A percentile compares a stretch with the other conserved stretches of the same genome.
Evolutionary conservation across 371 early-diverging fungal genomes (phyloP).

Genomic region (Rhizopus stolonifer): DNA sequence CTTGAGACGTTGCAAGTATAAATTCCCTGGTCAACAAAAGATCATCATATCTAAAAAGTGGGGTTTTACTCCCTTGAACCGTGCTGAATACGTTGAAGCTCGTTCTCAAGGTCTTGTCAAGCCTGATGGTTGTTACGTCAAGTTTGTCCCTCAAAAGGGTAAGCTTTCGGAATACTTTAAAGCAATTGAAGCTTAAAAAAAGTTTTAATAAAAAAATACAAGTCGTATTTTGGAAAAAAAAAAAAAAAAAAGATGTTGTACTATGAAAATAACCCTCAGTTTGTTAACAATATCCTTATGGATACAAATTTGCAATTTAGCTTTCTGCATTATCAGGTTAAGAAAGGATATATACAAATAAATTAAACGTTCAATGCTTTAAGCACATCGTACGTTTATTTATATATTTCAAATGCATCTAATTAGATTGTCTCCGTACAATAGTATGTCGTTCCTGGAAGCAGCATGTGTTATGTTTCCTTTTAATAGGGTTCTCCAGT

Average conservation of each 20-base stretch:
- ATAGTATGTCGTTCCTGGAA: background rate
- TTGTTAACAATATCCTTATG: too few species aligned
- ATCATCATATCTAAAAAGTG: conserved; percentile 99
- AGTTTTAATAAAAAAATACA: too few species aligned
- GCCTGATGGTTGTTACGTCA: conserved; percentile 98
- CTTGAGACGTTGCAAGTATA: conserved; percentile 96
- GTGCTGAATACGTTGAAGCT: conserved; percentile 88
- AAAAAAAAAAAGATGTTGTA: too few species aligned
- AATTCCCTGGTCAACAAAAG: conserved; percentile 99
- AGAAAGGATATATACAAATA: too few species aligned
- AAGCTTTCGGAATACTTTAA: conserved; percentile 69
- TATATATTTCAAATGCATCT: too few species aligned
- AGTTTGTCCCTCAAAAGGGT: conserved; percentile 92
- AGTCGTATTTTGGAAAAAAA: too few species aligned
- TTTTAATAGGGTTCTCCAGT: background rate
- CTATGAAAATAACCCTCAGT: too few species aligned
- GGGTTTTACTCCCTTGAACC: conserved; percentile 99
- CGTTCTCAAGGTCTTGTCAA: conserved; percentile 81
- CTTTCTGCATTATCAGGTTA: too few species aligned
- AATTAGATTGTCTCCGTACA: background rate
- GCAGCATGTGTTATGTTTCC: conserved; percentile 1
- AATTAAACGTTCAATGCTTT: too few species aligned
- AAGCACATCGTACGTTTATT: too few species aligned
- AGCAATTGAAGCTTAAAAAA: conserved; percentile 3
- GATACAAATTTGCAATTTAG: too few species aligned